A percentile compares a stretch with the other conserved stretches of the same genome.
These are phyloP conservation scores for Lolium multiflorum DNA, from an alignment of 176 grass and related monocot species.

Conservation along the genomic window DNA sequence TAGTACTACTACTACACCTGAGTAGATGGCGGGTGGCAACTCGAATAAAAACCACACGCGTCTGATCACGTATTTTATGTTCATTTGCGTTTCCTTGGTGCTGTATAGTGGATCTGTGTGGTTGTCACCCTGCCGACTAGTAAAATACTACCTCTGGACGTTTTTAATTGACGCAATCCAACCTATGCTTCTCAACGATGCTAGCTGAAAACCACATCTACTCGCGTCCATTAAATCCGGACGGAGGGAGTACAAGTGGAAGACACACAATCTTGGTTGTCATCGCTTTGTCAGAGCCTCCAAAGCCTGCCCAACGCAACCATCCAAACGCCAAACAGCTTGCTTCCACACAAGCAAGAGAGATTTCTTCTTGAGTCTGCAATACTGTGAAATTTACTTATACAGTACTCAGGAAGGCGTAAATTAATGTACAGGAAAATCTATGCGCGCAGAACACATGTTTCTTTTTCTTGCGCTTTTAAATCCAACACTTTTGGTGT, in stretches of 20 bases:
- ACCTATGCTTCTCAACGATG: too few species aligned
- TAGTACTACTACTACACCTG: background rate
- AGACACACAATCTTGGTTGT: conserved; percentile 9
- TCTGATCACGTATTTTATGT: background rate
- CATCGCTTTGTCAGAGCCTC: conserved; percentile 16
- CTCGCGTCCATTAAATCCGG: too few species aligned
- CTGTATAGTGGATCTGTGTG: background rate
- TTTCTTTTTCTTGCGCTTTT: too few species aligned
- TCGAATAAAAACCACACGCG: background rate
- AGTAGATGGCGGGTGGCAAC: background rate
- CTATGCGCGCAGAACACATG: too few species aligned
- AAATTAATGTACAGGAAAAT: conserved; percentile 10
- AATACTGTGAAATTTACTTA: background rate
- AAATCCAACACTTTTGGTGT: too few species aligned
- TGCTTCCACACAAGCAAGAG: background rate
- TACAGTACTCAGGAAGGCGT: background rate
- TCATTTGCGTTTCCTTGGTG: background rate
- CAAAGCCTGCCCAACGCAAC: background rate
- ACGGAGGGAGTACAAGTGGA: background rate
- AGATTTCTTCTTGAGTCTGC: background rate
- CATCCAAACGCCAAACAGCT: conserved; percentile 17
- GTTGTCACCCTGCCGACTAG: background rate
- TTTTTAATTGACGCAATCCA: too few species aligned
- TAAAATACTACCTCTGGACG: too few species aligned
- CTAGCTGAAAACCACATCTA: too few species aligned